phyloP scores from a whole-genome alignment of 225 moss, liverwort and hornwort genomes.

The Antitrichia curtipendula region DNA sequence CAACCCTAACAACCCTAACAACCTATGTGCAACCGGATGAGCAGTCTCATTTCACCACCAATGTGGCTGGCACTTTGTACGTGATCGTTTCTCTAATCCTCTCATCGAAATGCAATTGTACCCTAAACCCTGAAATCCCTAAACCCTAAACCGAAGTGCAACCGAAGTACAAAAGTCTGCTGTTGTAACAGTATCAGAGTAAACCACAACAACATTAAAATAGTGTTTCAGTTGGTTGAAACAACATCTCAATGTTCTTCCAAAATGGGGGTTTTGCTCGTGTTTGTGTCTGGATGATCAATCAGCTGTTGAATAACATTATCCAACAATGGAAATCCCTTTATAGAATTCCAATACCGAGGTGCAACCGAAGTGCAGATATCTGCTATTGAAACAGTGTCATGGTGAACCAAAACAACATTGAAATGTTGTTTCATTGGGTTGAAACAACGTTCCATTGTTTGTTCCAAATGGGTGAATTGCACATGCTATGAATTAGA shows the following conservation, averaged over 20 bases:
- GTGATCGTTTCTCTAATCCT: background rate
- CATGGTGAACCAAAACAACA: background rate
- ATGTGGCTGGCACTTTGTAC: conserved; percentile 31
- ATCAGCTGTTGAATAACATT: background rate
- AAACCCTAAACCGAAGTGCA: background rate
- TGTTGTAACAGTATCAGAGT: background rate
- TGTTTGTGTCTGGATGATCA: background rate
- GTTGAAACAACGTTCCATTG: background rate
- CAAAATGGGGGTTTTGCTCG: background rate
- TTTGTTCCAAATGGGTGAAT: background rate
- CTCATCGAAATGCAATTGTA: background rate
- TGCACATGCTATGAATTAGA: no score
- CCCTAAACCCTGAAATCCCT: no score
- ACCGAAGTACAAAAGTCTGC: background rate
- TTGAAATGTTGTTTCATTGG: no score
- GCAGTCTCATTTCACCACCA: conserved; percentile 31
- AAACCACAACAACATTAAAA: background rate
- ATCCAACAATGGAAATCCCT: background rate
- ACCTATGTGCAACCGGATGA: background rate
- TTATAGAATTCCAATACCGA: background rate
- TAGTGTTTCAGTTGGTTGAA: background rate
- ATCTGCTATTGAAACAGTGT: background rate
- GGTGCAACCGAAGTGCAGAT: background rate
- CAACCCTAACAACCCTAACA: background rate
- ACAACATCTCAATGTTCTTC: background rate